These are phyloP conservation scores for Lodderomyces oxycetoniae DNA, from an alignment of 1,139 yeast genomes.

Conservation along the genomic window DNA sequence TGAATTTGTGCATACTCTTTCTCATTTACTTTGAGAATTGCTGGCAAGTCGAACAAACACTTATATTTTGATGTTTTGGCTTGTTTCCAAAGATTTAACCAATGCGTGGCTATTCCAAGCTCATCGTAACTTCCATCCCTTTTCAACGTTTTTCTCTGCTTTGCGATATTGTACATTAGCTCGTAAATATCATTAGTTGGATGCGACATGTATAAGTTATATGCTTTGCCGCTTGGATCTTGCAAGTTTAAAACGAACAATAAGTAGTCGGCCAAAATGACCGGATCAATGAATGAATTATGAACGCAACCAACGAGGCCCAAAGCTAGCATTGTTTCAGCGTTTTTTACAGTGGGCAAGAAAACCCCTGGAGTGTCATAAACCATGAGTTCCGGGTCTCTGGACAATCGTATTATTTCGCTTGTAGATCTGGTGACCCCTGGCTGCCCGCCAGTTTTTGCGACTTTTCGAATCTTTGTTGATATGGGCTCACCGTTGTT, in stretches of 20 bases:
- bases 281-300: constrained; percentile 68
- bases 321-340: constrained; percentile 70
- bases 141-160: constrained; percentile 31
- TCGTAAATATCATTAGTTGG: constrained; percentile 77
- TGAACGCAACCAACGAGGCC: constrained; percentile 78
- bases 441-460: constrained; percentile 81
- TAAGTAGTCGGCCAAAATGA: constrained; percentile 81
- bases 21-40: constrained; percentile 29
- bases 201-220: constrained; percentile 42
- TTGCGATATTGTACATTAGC: constrained; percentile 54
- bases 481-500: constrained; percentile 19
- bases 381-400: constrained; percentile 63
- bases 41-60: constrained; percentile 37
- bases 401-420: constrained; percentile 62
- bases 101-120: constrained; percentile 59
- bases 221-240: constrained; percentile 43
- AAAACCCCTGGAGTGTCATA: constrained; percentile 94
- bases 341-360: constrained; percentile 64
- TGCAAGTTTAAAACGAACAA: constrained; percentile 69
- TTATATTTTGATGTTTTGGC: constrained; percentile 40
- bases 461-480: constrained; percentile 58
- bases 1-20: constrained; percentile 22
- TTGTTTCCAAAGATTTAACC: constrained; percentile 65
- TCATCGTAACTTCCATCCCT: constrained; percentile 44
- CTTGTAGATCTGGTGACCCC: constrained; percentile 85